Evolutionary conservation across 129 eudicot genomes (phyloP).

Genomic region (Lactuca sativa): DNA sequence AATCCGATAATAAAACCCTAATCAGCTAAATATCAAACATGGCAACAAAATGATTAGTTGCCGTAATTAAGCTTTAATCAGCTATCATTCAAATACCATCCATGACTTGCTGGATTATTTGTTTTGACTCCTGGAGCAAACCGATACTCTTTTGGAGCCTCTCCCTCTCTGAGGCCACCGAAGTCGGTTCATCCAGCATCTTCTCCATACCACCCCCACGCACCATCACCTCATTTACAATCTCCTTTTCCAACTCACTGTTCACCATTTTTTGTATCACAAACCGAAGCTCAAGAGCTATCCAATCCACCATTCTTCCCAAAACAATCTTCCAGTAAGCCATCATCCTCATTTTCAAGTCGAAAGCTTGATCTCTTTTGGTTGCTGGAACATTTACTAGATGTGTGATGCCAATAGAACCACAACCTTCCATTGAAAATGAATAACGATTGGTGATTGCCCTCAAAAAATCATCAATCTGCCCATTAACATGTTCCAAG

Average conservation of each 20-base stretch:
- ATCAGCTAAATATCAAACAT: not conserved
- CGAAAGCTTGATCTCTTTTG: conserved; percentile 32
- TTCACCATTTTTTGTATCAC: conserved; percentile 21
- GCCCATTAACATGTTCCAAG: conserved; percentile 27
- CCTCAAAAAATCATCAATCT: not conserved
- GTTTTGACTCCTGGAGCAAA: conserved; percentile 29
- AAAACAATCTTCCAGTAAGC: conserved; percentile 41
- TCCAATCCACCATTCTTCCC: conserved; percentile 31
- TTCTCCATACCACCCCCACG: conserved; percentile 31
- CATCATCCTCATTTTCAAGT: conserved; percentile 36
- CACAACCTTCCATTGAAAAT: conserved; percentile 12
- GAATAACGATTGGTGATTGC: not conserved
- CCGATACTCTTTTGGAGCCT: conserved; percentile 24
- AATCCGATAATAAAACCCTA: too few species aligned
- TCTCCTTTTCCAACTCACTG: conserved; percentile 21
- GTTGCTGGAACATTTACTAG: not conserved
- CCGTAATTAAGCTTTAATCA: not conserved
- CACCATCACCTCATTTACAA: conserved; percentile 24
- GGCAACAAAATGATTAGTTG: not conserved
- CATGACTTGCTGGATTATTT: conserved; percentile 22
- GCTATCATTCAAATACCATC: conserved; percentile 1
- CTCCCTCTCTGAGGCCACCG: conserved; percentile 26
- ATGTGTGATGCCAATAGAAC: conserved; percentile 5
- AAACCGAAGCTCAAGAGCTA: conserved; percentile 29
- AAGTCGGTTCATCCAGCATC: conserved; percentile 31